Conservation (phyloP, 1,284 basidiomycete genomes). For the Naganishia liquefaciens region DNA sequence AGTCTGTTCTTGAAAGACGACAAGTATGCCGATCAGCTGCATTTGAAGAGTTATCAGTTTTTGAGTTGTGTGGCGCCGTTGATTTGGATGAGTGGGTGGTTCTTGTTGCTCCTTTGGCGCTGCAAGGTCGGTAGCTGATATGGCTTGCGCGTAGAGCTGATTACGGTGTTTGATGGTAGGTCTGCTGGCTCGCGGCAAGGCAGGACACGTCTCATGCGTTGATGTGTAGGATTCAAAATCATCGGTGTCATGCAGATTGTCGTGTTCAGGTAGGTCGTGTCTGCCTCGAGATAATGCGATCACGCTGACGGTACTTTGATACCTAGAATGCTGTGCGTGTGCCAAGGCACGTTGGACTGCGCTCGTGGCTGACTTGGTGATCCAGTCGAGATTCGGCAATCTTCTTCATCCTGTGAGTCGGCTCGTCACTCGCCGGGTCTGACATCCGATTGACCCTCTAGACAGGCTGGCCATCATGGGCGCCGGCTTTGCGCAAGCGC, state of each 20-base stretch:
- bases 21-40: conserved; percentile 52
- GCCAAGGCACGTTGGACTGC: background rate
- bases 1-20: conserved; percentile 61
- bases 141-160: conserved; percentile 60
- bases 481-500: conserved; percentile 77
- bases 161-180: conserved; percentile 70
- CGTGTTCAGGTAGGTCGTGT: conserved; percentile 43
- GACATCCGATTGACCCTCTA: conserved; percentile 27
- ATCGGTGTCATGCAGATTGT: conserved; percentile 55
- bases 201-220: conserved; percentile 39
- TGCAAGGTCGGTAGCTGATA: conserved; percentile 28
- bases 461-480: conserved; percentile 74
- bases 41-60: conserved; percentile 78
- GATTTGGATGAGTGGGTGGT: conserved; percentile 81
- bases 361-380: background rate
- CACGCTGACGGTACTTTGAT: background rate
- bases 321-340: conserved; percentile 63
- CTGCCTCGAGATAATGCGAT: background rate
- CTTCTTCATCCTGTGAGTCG: conserved; percentile 74
- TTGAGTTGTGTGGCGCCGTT: conserved; percentile 82
- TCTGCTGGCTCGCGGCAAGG: background rate
- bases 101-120: background rate
- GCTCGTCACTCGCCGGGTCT: background rate
- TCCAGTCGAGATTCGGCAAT: conserved; percentile 75
- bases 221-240: conserved; percentile 63